Conservation (phyloP, 495 filamentous ascomycete species). For the Schizothecium vesticola region DNA sequence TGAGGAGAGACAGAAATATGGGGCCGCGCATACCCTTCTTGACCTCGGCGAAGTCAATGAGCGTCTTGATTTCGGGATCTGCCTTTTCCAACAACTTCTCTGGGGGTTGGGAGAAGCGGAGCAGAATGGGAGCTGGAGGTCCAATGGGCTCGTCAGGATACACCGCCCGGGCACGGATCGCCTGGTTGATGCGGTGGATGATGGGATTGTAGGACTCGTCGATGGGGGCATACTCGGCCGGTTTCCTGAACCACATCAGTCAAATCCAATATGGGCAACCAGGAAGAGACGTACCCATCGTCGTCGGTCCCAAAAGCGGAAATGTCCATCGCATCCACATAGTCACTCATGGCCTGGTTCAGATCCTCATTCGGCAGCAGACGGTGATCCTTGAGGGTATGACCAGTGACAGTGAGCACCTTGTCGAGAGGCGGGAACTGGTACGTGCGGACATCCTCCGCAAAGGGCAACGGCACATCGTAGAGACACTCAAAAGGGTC, state of each 20-base stretch:
- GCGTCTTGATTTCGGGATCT: slow-evolving; percentile 52
- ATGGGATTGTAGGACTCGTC: slow-evolving; percentile 88
- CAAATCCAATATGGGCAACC: slow-evolving; percentile 17
- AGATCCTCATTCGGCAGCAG: slow-evolving; percentile 76
- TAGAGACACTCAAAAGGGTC: slow-evolving; percentile 80
- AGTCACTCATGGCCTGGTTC: slow-evolving; percentile 75
- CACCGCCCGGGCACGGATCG: slow-evolving; percentile 73
- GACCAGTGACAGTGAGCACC: slow-evolving; percentile 86
- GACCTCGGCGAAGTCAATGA: slow-evolving; percentile 68
- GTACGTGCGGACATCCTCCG: slow-evolving; percentile 85
- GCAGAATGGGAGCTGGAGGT: slow-evolving; percentile 60
- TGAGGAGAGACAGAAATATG: neutral
- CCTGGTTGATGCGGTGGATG: slow-evolving; percentile 84
- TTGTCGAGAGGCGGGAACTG: slow-evolving; percentile 86
- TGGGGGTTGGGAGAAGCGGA: slow-evolving; percentile 70
- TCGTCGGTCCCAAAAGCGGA: slow-evolving; percentile 54
- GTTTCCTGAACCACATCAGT: slow-evolving; percentile 47
- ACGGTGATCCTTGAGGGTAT: slow-evolving; percentile 73
- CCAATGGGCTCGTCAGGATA: slow-evolving; percentile 65
- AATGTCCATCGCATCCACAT: slow-evolving; percentile 92
- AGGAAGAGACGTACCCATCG: slow-evolving; percentile 54
- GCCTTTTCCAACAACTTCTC: slow-evolving; percentile 54
- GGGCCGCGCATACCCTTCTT: slow-evolving; percentile 65
- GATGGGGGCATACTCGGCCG: slow-evolving; percentile 65
- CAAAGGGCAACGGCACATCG: slow-evolving; percentile 89